Percentiles rank a stretch among this genome's conserved stretches.
These are phyloP conservation scores for Piedraia hortae DNA, from an alignment of 2,329 filamentous ascomycete species.

Conservation along the genomic window DNA sequence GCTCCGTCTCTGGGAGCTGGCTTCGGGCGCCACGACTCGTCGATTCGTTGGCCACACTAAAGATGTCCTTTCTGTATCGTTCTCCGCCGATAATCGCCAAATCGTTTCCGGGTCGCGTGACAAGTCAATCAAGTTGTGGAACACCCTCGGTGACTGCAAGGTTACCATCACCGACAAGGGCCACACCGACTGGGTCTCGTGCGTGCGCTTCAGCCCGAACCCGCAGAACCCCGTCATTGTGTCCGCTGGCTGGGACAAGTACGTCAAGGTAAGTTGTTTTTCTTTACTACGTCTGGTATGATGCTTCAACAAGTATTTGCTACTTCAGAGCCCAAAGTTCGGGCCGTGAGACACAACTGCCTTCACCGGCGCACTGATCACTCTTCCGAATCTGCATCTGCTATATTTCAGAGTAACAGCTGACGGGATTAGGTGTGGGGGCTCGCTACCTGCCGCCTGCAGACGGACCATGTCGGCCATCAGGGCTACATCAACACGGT, in stretches of 20 bases:
- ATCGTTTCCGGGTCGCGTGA: constrained; percentile 97
- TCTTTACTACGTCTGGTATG: constrained; percentile 2
- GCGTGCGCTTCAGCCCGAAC: constrained; percentile 98
- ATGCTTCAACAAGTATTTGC: constrained; percentile 67
- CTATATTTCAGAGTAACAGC: background rate
- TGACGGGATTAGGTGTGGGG: constrained; percentile 58
- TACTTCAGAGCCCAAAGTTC: constrained; percentile 99
- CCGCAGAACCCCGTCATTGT: constrained; percentile 99
- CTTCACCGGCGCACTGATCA: constrained; percentile 71
- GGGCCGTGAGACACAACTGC: constrained; percentile 79
- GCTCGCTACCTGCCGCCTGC: constrained; percentile 94
- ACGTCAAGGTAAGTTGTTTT: constrained; percentile 79
- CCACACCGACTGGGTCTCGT: constrained; percentile 98
- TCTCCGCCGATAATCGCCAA: constrained; percentile 99
- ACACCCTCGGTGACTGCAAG: constrained; percentile 99
- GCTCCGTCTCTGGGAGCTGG: constrained; percentile 96
- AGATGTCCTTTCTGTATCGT: constrained; percentile 97
- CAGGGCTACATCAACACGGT: constrained; percentile 99
- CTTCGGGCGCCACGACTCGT: constrained; percentile 86
- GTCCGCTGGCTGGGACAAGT: constrained; percentile 96
- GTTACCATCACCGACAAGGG: constrained; percentile 99
- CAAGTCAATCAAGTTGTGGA: constrained; percentile 99
- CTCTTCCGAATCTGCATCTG: constrained; percentile 2
- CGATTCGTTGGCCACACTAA: constrained; percentile 98
- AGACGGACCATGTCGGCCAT: constrained; percentile 99